Conservation (phyloP, 768 basidiomycete species). For the Kwoniella shandongensis region DNA sequence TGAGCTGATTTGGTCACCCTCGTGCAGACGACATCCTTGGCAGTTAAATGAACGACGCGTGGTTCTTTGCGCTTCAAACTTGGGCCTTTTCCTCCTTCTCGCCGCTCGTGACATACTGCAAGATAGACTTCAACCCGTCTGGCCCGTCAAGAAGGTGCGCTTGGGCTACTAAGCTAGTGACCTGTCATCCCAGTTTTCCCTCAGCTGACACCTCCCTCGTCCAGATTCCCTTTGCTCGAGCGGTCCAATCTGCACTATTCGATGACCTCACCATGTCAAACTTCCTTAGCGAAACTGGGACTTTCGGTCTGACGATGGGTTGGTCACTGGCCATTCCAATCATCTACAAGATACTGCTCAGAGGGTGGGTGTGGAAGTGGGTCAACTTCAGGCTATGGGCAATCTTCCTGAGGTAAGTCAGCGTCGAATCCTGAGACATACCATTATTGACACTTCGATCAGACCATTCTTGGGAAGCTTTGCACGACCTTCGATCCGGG, state of each 20-base stretch:
- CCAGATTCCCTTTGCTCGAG: constrained; percentile 14
- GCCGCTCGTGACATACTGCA: constrained; percentile 34
- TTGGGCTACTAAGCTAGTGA: too few species aligned
- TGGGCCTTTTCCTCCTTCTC: constrained; percentile 22
- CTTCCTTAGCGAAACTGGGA: neutral
- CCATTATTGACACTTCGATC: too few species aligned
- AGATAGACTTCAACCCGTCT: constrained; percentile 21
- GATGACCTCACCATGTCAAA: constrained; percentile 10
- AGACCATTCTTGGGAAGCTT: constrained; percentile 47
- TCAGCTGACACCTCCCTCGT: neutral
- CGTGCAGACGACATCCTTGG: constrained; percentile 27
- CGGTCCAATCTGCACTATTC: constrained; percentile 8
- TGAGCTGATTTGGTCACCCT: neutral
- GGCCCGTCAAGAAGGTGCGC: constrained; percentile 40
- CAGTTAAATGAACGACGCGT: constrained; percentile 36
- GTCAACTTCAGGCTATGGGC: constrained; percentile 18
- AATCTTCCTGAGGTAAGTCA: constrained; percentile 14
- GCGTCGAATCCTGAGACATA: too few species aligned
- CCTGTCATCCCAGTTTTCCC: neutral
- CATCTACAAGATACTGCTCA: constrained; percentile 8
- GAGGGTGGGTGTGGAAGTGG: constrained; percentile 15
- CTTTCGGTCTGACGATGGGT: constrained; percentile 4
- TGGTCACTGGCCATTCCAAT: constrained; percentile 12
- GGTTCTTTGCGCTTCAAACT: constrained; percentile 29
- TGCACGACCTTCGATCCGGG: constrained; percentile 22